Base-by-base conservation (phyloP, 441 rosid genomes). In the Syzygium malaccense region DNA sequence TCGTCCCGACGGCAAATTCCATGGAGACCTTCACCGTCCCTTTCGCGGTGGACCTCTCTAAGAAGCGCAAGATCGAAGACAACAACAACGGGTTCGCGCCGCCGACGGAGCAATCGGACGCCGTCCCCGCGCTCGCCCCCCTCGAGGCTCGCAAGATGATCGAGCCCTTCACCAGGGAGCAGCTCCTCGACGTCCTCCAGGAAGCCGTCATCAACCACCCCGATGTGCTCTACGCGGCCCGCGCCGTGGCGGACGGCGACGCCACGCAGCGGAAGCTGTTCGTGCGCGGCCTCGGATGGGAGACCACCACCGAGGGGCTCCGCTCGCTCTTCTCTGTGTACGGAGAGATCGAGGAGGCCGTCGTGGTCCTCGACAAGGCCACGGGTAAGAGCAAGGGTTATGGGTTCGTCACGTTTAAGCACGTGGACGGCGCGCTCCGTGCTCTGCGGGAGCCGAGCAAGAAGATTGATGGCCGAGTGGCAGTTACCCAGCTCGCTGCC, bases 321-420 rank as follows among this genome's bases (percentile, higher is more conserved):
- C 94, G 96, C 15, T 56, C 92, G 48, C 92, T 95, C 55, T 98
- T 98, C 91, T 94, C 97, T 20, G 89, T 91, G 30, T 98, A 90
- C 64, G 99, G 99, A 3, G 98, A 96, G 71, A 93, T 98, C 13
- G 99, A 98, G 56, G 99, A 98, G 85, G 99, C 98, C 6, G 93
- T 95, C 8, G 99, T 95, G 60, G 95, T 97, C 85, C 92, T 94
- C 14, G 99, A 98, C n/a, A 98, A 98, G 93, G 93, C 89, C 13
- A 96, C 99, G 1, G 95, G 96, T 3, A 98, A 98, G 86, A 95
- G 97, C 5, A 98, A 97, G 89, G 99, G 99, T 0, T 97, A 97
- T 66, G 99, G 99, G 0, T 98, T 98, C 54, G 95, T 97, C 26
- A 95, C 97, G 0, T 98, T 96, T 86, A 94, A 91, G 83, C 98